phyloP scores from a whole-genome alignment of 2,329 filamentous ascomycete genomes.

The Penicillium expansum region DNA sequence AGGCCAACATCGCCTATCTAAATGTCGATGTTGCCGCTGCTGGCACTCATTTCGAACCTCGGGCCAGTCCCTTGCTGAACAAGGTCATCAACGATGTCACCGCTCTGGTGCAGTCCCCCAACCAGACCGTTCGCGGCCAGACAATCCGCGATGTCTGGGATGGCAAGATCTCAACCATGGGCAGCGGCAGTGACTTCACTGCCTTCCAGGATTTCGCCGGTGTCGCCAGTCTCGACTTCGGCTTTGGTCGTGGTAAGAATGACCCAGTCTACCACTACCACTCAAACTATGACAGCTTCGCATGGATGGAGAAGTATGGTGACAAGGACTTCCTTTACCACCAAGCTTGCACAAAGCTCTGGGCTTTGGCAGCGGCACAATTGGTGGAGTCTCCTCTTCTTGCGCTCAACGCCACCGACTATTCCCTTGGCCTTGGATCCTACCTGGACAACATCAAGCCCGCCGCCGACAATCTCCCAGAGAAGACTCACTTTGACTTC shows the following conservation, averaged over 20 bases:
- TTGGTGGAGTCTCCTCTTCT: slow-evolving; percentile 63
- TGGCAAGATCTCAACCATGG: slow-evolving; percentile 62
- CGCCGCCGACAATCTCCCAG: slow-evolving; percentile 25
- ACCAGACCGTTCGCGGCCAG: slow-evolving; percentile 68
- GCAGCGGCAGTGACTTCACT: slow-evolving; percentile 71
- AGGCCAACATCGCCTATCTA: slow-evolving; percentile 73
- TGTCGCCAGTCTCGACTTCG: slow-evolving; percentile 63
- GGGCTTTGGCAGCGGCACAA: slow-evolving; percentile 60
- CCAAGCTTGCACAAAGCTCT: slow-evolving; percentile 62
- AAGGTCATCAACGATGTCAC: slow-evolving; percentile 68
- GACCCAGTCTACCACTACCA: slow-evolving; percentile 71
- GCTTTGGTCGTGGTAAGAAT: slow-evolving; percentile 49
- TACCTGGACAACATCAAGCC: slow-evolving; percentile 42
- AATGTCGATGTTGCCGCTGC: slow-evolving; percentile 76
- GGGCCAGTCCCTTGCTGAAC: slow-evolving; percentile 73
- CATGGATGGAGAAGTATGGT: slow-evolving; percentile 79
- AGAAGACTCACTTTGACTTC: slow-evolving; percentile 40
- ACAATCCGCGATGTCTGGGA: slow-evolving; percentile 69
- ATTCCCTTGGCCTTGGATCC: slow-evolving; percentile 54
- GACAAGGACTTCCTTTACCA: slow-evolving; percentile 64
- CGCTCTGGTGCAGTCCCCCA: slow-evolving; percentile 63
- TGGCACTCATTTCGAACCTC: slow-evolving; percentile 62
- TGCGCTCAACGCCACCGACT: slow-evolving; percentile 63
- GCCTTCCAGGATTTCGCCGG: slow-evolving; percentile 72
- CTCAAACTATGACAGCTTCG: slow-evolving; percentile 76